A percentile compares a stretch with the other conserved stretches of the same genome.
Conservation (phyloP, 2,329 filamentous ascomycete genomes). For the Fusarium sp. region DNA sequence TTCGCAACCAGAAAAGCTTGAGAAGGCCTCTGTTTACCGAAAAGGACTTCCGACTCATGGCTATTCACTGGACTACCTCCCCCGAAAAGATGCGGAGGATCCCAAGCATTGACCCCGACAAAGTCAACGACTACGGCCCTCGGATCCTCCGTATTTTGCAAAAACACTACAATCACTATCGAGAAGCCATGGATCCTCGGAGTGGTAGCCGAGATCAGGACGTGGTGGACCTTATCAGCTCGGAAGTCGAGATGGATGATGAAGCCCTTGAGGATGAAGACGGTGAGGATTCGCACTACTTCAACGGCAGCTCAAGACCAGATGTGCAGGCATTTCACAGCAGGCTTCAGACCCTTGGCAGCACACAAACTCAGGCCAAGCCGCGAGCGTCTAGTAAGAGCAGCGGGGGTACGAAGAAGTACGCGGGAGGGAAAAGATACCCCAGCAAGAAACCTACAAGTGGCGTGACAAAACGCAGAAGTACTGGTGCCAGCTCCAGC, state of each 20-base stretch:
- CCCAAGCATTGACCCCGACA: conserved; percentile 67
- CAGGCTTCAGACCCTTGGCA: conserved; percentile 43
- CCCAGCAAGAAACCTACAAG: conserved; percentile 42
- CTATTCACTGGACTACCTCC: conserved; percentile 70
- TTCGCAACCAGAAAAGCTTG: conserved; percentile 67
- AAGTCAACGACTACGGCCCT: conserved; percentile 68
- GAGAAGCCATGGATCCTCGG: conserved; percentile 57
- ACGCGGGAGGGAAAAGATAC: conserved; percentile 43
- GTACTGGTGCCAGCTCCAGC: conserved; percentile 35
- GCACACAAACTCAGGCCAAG: conserved; percentile 39
- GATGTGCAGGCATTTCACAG: conserved; percentile 48
- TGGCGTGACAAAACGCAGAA: conserved; percentile 44
- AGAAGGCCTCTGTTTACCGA: conserved; percentile 72
- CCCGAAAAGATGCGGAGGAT: conserved; percentile 70
- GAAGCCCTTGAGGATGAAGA: conserved; percentile 49
- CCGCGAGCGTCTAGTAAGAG: conserved; percentile 39
- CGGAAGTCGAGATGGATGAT: conserved; percentile 50
- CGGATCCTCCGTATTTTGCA: conserved; percentile 68
- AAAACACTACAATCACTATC: conserved; percentile 56
- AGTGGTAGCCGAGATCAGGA: conserved; percentile 44
- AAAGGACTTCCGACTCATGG: conserved; percentile 75
- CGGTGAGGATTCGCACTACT: conserved; percentile 58
- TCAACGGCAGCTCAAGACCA: conserved; percentile 42
- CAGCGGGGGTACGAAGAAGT: conserved; percentile 41
- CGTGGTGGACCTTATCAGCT: conserved; percentile 65